Evolutionary conservation across 768 basidiomycete genomes (phyloP).

Genomic region (Strobilomyces confusus): DNA sequence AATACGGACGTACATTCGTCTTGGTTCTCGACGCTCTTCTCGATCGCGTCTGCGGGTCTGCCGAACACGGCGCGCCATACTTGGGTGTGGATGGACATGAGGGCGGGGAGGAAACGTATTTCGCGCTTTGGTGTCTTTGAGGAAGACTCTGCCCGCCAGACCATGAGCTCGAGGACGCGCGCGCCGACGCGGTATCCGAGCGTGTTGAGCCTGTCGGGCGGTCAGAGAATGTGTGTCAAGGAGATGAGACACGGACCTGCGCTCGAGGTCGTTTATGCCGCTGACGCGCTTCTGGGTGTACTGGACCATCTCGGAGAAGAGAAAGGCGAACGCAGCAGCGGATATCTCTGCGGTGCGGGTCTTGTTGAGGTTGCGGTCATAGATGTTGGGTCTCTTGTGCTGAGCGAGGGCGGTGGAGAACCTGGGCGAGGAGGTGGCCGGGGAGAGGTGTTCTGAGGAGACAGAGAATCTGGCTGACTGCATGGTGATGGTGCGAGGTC

Average conservation of each 20-base stretch:
- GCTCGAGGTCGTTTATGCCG: conserved; percentile 93
- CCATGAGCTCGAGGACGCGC: conserved; percentile 81
- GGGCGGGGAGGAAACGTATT: conserved; percentile 81
- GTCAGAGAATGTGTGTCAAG: background rate
- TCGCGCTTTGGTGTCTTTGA: conserved; percentile 93
- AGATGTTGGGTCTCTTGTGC: conserved; percentile 65
- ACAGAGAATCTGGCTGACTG: background rate
- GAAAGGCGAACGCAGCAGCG: conserved; percentile 77
- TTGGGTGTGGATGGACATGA: conserved; percentile 93
- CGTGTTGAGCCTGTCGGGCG: conserved; percentile 66
- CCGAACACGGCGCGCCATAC: conserved; percentile 95
- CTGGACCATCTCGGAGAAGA: conserved; percentile 91
- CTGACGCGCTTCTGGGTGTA: conserved; percentile 95
- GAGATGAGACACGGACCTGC: conserved; percentile 52
- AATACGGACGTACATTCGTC: conserved; percentile 74
- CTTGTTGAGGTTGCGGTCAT: conserved; percentile 88
- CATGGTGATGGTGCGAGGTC: background rate
- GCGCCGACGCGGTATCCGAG: conserved; percentile 90
- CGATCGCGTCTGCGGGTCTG: conserved; percentile 89
- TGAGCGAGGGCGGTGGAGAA: conserved; percentile 58
- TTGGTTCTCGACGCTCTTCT: conserved; percentile 93
- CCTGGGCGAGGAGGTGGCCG: conserved; percentile 55
- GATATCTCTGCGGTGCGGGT: conserved; percentile 82
- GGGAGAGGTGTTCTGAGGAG: conserved; percentile 28
- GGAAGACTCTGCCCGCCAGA: conserved; percentile 71